Evolutionary conservation across 2,329 filamentous ascomycete species (phyloP), one percentile per base, ranked within the genome.

Genomic region (Macrophomina pseudophaseolina): DNA sequence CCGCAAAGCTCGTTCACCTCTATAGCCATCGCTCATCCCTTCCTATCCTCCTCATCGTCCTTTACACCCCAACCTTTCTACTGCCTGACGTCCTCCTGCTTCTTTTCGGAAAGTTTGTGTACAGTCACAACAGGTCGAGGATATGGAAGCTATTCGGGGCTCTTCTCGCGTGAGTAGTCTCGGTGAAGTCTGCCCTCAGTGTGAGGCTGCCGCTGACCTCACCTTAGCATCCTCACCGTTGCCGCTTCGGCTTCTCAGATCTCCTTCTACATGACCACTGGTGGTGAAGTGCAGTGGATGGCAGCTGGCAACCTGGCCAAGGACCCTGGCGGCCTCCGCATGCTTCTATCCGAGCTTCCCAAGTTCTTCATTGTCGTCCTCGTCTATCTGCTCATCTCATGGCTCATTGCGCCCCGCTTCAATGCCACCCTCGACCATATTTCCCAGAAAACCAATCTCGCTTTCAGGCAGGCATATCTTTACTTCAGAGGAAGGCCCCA

Each of bases 201-300:
- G 9, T 49, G 28, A 49, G 3, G 1, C 35, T 12, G 35, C 11
- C 42, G 42, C 42, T 14, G 8, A 9, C 42, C 5, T 14, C 16
- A 3, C 38, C 14, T 1, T 46, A 78, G 76, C 8, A 42, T 76
- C 16, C 54, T 76, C 32, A 75, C 76, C 7, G 73, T 73, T 62
- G 74, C 70, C 28, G 73, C 76, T 2, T 73, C 77, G 12, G 74
- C 78, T 33, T 70, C 75, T 16, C 76, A 78, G 66, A 75, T 80
- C 63, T 75, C 75, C 44, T 80, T 80, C 70, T 80, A 77, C 67
- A 69, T 78, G 56, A 75, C 79, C 66, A 80, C 78, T 1, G 78
- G 78, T 6, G 75, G 75, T 40, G 78, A 80, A 67, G 76, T 80
- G 59, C 74, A 76, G 68, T 80, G 78, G 78, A 71, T 72, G 40